Percentiles rank a stretch among this genome's conserved stretches.
phyloP scores from a whole-genome alignment of 345 rosid species.

The Rhizophora mangle region DNA sequence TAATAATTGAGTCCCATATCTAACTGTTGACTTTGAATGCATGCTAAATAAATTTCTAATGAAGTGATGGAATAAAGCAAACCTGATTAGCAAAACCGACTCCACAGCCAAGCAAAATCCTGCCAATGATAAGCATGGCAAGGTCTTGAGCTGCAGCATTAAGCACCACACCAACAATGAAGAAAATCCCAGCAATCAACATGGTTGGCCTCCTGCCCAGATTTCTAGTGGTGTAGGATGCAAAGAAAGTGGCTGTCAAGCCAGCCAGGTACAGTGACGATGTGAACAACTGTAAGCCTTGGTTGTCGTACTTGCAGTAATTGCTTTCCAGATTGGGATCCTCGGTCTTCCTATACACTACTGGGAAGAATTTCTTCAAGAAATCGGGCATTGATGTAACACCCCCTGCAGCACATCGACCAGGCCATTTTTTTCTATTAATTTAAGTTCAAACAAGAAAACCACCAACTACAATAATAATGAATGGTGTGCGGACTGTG shows the following conservation, averaged over 20 bases:
- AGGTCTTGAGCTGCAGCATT: slow-evolving; percentile 76
- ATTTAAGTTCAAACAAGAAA: not conserved
- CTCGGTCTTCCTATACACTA: slow-evolving; percentile 42
- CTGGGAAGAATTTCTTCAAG: slow-evolving; percentile 77
- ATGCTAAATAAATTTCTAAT: not conserved
- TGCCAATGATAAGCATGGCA: slow-evolving; percentile 84
- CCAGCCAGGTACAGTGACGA: slow-evolving; percentile 94
- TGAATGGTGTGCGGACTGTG: too few relatives aligned
- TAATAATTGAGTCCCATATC: not conserved
- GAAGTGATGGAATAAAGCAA: not conserved
- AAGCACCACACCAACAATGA: slow-evolving; percentile 64
- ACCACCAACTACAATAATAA: too few relatives aligned
- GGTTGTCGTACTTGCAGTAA: slow-evolving; percentile 93
- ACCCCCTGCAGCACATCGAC: slow-evolving; percentile 50
- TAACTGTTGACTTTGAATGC: not conserved
- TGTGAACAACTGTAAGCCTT: slow-evolving; percentile 83
- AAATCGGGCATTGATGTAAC: slow-evolving; percentile 87
- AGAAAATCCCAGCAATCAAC: slow-evolving; percentile 89
- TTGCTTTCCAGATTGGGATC: slow-evolving; percentile 38
- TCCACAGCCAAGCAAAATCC: slow-evolving; percentile 90
- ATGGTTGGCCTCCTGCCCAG: slow-evolving; percentile 74
- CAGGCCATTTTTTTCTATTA: not conserved
- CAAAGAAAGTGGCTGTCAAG: slow-evolving; percentile 79
- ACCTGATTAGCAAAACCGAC: slow-evolving; percentile 96
- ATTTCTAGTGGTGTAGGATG: slow-evolving; percentile 86